Percentiles rank a stretch among this genome's conserved stretches.
phyloP scores from a whole-genome alignment of 139 green algal genomes.

The Micractinium sp. region DNA sequence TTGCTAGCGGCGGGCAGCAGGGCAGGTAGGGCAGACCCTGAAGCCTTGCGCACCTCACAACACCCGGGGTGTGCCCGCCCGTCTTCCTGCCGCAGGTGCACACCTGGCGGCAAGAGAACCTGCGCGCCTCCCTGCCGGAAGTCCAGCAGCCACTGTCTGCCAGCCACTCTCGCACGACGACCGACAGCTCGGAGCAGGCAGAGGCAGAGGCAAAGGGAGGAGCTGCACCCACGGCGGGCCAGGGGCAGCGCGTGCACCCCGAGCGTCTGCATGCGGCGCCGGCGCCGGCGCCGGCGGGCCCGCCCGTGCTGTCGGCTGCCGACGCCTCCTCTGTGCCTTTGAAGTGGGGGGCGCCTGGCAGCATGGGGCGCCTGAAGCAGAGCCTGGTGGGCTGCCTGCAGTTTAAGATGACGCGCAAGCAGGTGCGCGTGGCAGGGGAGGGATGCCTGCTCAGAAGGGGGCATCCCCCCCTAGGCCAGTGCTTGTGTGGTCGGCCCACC shows the following conservation, averaged over 20 bases:
- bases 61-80: not conserved
- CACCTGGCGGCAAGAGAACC: conserved; percentile 14
- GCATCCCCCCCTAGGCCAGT: no score
- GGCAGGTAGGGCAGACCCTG: not conserved
- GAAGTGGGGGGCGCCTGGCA: not conserved
- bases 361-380: not conserved
- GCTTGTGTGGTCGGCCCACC: no score
- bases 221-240: not conserved
- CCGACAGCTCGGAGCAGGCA: no score
- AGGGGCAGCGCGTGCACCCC: not conserved
- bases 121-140: not conserved
- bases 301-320: not conserved
- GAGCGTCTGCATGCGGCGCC: not conserved
- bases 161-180: no score
- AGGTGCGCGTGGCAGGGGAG: not conserved
- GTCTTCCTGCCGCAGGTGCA: not conserved
- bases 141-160: not conserved
- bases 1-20: not conserved
- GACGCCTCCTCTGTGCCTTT: not conserved
- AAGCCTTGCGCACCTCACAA: not conserved
- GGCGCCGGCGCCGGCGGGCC: not conserved
- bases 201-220: not conserved
- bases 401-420: not conserved
- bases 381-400: conserved; percentile 1
- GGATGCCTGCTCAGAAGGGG: not conserved